Evolutionary conservation across 331 rosid species (phyloP), one percentile per base, ranked within the genome.

Genomic region (Malus hybrid): DNA sequence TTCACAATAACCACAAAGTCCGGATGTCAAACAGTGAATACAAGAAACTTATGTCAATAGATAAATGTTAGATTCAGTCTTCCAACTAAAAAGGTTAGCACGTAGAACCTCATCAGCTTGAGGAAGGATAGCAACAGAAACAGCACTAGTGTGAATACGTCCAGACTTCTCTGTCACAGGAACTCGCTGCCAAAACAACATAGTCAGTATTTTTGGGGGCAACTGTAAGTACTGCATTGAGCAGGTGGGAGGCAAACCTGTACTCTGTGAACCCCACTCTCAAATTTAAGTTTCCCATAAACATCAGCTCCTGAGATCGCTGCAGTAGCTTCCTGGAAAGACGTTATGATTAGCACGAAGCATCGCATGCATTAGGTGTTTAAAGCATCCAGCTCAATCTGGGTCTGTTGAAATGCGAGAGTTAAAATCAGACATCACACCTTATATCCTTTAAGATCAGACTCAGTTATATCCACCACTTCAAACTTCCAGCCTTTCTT

Each of bases 61-160:
- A 46, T 16, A 2, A 58, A 58, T 22, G 29, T 58, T 9, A 2
- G 30, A 10, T 9, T 9, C 63, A 20, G 13, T 1, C 7, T n/a
- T 63, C 64, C 39, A 7, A 6, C 5, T 44, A 15, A 42, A 34
- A 75, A 64, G 63, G 67, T 36, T 74, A 64, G 75, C 68, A 93
- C 52, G 16, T 46, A 12, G 52, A 4, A 46, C 97, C 90, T 87
- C 94, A 84, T 93, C 96, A 69, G 97, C 97, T 80, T 93, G 96
- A 77, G 98, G 96, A 75, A 93, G 98, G 79, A 89, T 91, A 68
- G 97, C 98, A 67, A 93, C 97, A 83, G 98, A 91, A 75, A 93
- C 82, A 75, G 98, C 97, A 89, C 98, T 93, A 56, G 98, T 93
- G 83, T 91, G 97, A 78, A 91, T 85, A 13, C 98, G 98, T 77